Evolutionary conservation across 2,329 filamentous ascomycete species (phyloP), one percentile per base, ranked within the genome.

Genomic region (Alternaria sp.): DNA sequence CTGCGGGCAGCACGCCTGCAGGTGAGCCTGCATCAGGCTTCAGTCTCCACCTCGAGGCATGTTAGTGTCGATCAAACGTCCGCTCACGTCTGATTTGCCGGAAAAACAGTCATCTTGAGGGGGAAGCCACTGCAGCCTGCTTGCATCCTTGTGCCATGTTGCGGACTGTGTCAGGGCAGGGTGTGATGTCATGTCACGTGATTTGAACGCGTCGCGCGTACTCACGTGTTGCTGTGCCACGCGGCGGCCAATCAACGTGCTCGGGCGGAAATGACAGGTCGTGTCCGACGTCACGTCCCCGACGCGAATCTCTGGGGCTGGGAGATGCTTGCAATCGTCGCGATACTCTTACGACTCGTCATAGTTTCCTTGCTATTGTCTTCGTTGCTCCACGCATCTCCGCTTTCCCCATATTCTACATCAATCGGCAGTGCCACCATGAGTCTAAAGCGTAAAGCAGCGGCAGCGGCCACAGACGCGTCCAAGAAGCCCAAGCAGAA

Each of bases 401-500:
- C 12, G 9, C 7, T 57, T 12, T 32, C 28, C 49, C 23, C 26
- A 51, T 45, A 40, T 13, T 21, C 36, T 13, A 51, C 28, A 51
- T 32, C 52, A 69, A 69, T 67, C 65, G 46, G 40, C 45, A 55
- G 58, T 44, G 57, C 65, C 62, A 75, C 44, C 63, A 85, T 85
- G 83, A 82, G 82, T 59, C 79, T 85, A 68, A 86, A 86, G 73
- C 83, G 84, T 62, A 85, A 85, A 75, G 83, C 84, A 32, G 79
- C 78, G 57, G 80, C 83, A 40, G 80, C 80, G 23, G 77, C 80
- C 15, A 80, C 82, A 12, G 81, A 82, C 17, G 80, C 81, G 54
- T 75, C 80, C 32, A 85, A 85, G 71, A 85, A 85, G 71, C 76
- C 83, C 40, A 85, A 85, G 68, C 73, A 87, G 57, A 91, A 96